Evolutionary conservation across 2,329 filamentous ascomycete genomes (phyloP), one percentile per base, ranked within the genome.

Genomic region (Cadophora gregata): DNA sequence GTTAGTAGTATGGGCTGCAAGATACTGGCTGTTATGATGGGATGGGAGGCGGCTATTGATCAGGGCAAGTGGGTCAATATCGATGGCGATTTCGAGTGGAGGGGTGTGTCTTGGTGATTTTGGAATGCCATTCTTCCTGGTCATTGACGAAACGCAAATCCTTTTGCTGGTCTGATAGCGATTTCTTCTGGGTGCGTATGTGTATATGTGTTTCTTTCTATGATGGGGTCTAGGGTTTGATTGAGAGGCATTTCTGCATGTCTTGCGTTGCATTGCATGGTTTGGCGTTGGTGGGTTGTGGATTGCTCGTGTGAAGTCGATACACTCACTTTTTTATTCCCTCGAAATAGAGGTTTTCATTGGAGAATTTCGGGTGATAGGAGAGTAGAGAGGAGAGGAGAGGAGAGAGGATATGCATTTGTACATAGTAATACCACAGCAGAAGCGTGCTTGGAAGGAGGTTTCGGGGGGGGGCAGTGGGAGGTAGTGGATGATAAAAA

Each of bases 11-110:
- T 84, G 79, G 87, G 87, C 0, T 97, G 93, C 77, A 85, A 92
- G 25, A 74, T 96, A 62, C 77, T 96, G 69, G 93, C 87, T 1
- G 92, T 97, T 48, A 93, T 96, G 89, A 88, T 96, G 88, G 93
- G 93, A 0, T 94, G 92, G 91, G 90, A 94, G 45, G 83, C 82
- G 33, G 87, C 85, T 5, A 83, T 93, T 68, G 81, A 81, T 38
- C 78, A 83, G 21, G 84, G 82, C 1, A 82, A 83, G 53, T 96
- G 93, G 91, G 83, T 87, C 66, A 96, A 96, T 78, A 86, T 97
- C n/a, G 92, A 95, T 76, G 90, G 90, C 1, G 84, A 84, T 14
- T 88, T 85, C 72, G 82, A 82, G 14, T 93, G 90, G 90, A 83
- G 76, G 62, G 80, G 79, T 1, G 73, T 82, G 58, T 71, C 53